phyloP scores from a whole-genome alignment of 441 rosid species.

The Mallotus japonicus region DNA sequence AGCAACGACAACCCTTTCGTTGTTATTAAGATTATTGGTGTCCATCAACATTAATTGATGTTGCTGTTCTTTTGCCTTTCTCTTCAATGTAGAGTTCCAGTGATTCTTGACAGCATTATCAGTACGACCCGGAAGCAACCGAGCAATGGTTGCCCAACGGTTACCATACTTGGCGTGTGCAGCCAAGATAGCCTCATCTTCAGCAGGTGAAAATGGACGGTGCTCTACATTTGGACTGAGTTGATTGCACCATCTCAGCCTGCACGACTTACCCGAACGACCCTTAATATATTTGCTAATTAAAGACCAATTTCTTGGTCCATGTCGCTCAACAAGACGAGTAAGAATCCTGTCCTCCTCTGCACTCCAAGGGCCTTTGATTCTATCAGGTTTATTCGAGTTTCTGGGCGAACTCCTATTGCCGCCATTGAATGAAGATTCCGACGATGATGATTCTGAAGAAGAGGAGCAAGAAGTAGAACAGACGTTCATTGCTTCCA shows the following conservation, averaged over 20 bases:
- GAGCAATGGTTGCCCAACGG: slow-evolving; percentile 77
- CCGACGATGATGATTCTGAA: slow-evolving; percentile 53
- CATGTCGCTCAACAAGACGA: slow-evolving; percentile 49
- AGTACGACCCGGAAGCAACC: slow-evolving; percentile 63
- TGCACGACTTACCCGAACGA: slow-evolving; percentile 66
- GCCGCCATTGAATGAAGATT: slow-evolving; percentile 34
- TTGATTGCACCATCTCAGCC: slow-evolving; percentile 78
- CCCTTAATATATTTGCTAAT: slow-evolving; percentile 61
- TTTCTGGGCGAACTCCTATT: slow-evolving; percentile 11
- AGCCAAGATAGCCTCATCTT: slow-evolving; percentile 61
- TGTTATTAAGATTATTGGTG: neutral
- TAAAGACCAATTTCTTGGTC: slow-evolving; percentile 65
- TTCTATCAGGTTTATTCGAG: slow-evolving; percentile 31
- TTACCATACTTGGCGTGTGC: slow-evolving; percentile 67
- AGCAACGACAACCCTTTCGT: neutral
- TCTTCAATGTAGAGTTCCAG: slow-evolving; percentile 69
- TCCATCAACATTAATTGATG: slow-evolving; percentile 11
- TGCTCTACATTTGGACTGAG: slow-evolving; percentile 64
- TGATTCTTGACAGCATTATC: slow-evolving; percentile 77
- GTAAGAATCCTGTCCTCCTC: slow-evolving; percentile 66
- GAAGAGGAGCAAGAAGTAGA: slow-evolving; percentile 40
- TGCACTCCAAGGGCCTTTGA: slow-evolving; percentile 77
- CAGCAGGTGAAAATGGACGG: slow-evolving; percentile 58
- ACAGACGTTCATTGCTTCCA: slow-evolving; percentile 38
- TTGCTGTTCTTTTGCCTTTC: slow-evolving; percentile 39